Conservation (phyloP, 176 grass and related monocot genomes). For the Avena atlantica region DNA sequence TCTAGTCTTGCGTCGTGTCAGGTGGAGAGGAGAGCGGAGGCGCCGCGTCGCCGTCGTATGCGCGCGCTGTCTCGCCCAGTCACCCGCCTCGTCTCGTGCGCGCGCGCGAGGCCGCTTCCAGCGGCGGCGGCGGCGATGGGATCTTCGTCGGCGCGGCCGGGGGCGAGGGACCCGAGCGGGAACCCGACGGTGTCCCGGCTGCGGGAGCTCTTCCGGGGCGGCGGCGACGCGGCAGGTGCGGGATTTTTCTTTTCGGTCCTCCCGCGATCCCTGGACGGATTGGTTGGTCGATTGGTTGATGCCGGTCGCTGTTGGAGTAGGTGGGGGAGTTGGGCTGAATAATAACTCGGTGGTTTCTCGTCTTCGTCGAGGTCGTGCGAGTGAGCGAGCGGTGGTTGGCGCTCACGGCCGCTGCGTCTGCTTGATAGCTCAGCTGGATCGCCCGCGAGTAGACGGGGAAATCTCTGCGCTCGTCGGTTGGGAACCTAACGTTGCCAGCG, state of each 20-base stretch:
- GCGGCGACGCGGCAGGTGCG: slow-evolving; percentile 45
- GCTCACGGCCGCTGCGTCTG: not conserved
- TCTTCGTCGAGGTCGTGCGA: not conserved
- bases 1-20: not conserved
- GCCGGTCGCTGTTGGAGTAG: slow-evolving; percentile 24
- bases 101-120: not conserved
- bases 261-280: not conserved
- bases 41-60: not conserved
- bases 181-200: slow-evolving; percentile 50
- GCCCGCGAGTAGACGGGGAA: slow-evolving; percentile 3
- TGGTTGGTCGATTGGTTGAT: not conserved
- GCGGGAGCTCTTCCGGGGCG: slow-evolving; percentile 53
- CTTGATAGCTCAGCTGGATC: slow-evolving; percentile 33
- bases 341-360: not conserved
- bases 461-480: slow-evolving; percentile 31
- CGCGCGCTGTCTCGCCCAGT: slow-evolving; percentile 23
- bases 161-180: slow-evolving; percentile 36
- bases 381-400: not conserved
- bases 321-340: slow-evolving; percentile 1
- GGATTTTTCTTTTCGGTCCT: not conserved
- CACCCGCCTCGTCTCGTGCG: not conserved
- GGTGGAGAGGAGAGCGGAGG: not conserved
- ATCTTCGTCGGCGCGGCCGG: slow-evolving; percentile 7
- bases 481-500: not conserved
- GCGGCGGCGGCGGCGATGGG: slow-evolving; percentile 35